Evolutionary conservation across 768 basidiomycete genomes (phyloP).

Genomic region (Suillus decipiens): DNA sequence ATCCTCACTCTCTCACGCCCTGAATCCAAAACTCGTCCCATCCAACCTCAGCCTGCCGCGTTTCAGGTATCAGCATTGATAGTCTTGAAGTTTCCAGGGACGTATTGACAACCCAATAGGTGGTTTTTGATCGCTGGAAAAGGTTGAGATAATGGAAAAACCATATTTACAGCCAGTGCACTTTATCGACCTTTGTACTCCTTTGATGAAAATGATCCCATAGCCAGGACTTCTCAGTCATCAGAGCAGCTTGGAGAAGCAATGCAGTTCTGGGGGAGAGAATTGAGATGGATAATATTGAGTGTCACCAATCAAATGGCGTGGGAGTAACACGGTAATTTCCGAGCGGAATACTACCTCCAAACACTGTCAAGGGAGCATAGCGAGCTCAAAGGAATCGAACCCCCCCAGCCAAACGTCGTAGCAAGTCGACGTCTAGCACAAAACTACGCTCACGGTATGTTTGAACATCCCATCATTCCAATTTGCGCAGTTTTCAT

Average conservation of each 20-base stretch:
- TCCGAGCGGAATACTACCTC: conserved; percentile 23
- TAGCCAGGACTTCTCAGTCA: background rate
- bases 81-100: background rate
- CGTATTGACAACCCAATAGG: background rate
- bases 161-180: conserved; percentile 1
- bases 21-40: too few relatives aligned
- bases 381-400: conserved; percentile 25
- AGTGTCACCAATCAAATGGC: background rate
- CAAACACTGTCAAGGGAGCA: conserved; percentile 12
- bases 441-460: conserved; percentile 42
- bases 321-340: conserved; percentile 27
- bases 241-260: background rate
- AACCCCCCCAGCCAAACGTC: conserved; percentile 39
- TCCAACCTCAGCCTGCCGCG: too few relatives aligned
- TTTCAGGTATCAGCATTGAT: background rate
- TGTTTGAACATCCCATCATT: conserved; percentile 25
- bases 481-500: conserved; percentile 14
- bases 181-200: background rate
- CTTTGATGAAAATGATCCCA: background rate
- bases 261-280: background rate
- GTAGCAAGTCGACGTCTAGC: conserved; percentile 40
- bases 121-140: background rate
- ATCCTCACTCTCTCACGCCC: too few relatives aligned
- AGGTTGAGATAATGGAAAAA: too few relatives aligned
- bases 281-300: too few relatives aligned